phyloP scores from a whole-genome alignment of 768 basidiomycete genomes.

The Wakefieldia striispora region DNA sequence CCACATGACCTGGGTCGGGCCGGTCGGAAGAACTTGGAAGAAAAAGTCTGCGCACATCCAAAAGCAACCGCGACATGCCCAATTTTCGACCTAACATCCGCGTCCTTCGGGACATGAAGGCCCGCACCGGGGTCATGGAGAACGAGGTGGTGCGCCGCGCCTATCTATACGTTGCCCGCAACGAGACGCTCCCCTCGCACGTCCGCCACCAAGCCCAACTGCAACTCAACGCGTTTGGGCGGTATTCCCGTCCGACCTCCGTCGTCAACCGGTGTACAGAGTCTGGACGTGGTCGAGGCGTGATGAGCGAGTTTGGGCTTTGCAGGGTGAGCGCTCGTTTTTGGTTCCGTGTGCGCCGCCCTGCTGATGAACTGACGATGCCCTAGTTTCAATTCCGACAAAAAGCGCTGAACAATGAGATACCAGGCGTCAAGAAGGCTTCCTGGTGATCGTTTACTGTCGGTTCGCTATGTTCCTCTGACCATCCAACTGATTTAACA shows the following conservation, averaged over 20 bases:
- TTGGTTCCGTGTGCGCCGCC: background rate
- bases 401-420: conserved; percentile 76
- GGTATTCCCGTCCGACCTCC: conserved; percentile 78
- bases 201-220: conserved; percentile 93
- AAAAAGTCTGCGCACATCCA: background rate
- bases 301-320: conserved; percentile 86
- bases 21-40: too few relatives aligned
- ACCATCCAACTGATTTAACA: too few relatives aligned
- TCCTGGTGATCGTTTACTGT: conserved; percentile 72
- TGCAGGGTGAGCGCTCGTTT: conserved; percentile 56
- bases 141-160: conserved; percentile 86
- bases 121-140: conserved; percentile 63
- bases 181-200: conserved; percentile 82
- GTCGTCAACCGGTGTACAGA: conserved; percentile 89
- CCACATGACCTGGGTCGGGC: too few relatives aligned
- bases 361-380: background rate
- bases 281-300: conserved; percentile 82
- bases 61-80: conserved; percentile 14
- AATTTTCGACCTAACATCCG: conserved; percentile 41
- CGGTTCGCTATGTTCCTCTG: background rate
- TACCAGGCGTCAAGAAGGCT: conserved; percentile 87
- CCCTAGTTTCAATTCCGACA: conserved; percentile 79
- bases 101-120: conserved; percentile 77
- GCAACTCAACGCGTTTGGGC: conserved; percentile 84
- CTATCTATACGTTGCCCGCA: conserved; percentile 91